Evolutionary conservation across 2,329 filamentous ascomycete genomes (phyloP).

Genomic region (Phaeosphaeria sp.): DNA sequence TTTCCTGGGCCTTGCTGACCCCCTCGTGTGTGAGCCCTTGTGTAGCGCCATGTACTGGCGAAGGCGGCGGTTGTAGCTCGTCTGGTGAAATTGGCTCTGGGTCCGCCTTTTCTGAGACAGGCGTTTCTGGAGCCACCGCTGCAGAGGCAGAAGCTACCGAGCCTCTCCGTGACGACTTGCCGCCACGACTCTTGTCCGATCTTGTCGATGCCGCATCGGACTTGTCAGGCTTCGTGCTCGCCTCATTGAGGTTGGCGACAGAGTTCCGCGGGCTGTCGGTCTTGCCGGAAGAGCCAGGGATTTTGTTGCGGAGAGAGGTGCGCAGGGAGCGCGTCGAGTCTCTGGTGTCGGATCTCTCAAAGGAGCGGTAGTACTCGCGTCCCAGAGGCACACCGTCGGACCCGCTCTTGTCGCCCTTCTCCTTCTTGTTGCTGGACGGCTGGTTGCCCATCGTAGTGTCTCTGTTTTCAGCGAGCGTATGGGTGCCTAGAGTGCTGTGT

Average conservation of each 20-base stretch:
- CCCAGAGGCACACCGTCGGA: constrained; percentile 69
- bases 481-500: constrained; percentile 4
- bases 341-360: constrained; percentile 90
- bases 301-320: constrained; percentile 83
- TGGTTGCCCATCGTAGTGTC: constrained; percentile 75
- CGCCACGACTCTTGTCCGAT: constrained; percentile 67
- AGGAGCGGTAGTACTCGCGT: constrained; percentile 78
- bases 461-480: constrained; percentile 12
- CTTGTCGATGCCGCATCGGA: constrained; percentile 77
- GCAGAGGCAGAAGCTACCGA: constrained; percentile 44
- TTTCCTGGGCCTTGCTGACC: constrained; percentile 79
- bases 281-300: constrained; percentile 71
- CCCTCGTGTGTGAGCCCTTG: constrained; percentile 77
- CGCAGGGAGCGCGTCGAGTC: constrained; percentile 88
- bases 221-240: constrained; percentile 66
- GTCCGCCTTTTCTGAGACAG: constrained; percentile 39
- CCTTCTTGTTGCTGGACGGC: constrained; percentile 66
- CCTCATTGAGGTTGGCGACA: constrained; percentile 59
- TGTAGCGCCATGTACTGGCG: constrained; percentile 79
- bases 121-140: constrained; percentile 51
- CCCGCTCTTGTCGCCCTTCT: constrained; percentile 52
- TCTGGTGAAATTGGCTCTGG: constrained; percentile 44
- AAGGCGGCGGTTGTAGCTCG: constrained; percentile 69
- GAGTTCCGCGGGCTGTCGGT: constrained; percentile 84
- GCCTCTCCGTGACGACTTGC: constrained; percentile 42